Conservation (phyloP, 129 eudicot species). For the Flaveria robusta region DNA sequence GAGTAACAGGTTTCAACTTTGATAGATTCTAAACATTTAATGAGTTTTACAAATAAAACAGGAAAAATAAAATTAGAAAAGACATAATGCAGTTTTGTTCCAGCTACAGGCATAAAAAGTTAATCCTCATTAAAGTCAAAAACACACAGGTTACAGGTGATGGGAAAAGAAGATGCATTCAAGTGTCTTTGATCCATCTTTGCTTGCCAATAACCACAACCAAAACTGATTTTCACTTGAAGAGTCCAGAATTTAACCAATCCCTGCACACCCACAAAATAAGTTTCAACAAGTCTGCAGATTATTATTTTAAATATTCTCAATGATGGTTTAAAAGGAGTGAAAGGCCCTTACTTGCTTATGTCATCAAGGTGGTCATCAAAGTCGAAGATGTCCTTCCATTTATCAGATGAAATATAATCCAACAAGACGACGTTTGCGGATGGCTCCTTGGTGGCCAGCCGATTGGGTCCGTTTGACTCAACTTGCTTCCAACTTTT, state of each 20-base stretch:
- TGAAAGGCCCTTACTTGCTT: conserved; percentile 62
- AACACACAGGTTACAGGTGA: conserved; percentile 34
- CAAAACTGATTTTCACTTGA: conserved; percentile 45
- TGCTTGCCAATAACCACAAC: conserved; percentile 25
- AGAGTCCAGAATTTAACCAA: conserved; percentile 80
- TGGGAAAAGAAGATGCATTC: conserved; percentile 11
- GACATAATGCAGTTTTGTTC: conserved; percentile 20
- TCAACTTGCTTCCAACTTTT: conserved; percentile 74
- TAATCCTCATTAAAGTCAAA: conserved; percentile 34
- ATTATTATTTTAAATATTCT: background rate
- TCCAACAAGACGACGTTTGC: conserved; percentile 76
- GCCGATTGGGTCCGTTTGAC: conserved; percentile 53
- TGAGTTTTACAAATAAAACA: background rate
- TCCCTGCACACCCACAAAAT: conserved; percentile 52
- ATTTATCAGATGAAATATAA: conserved; percentile 65
- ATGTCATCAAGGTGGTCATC: conserved; percentile 97
- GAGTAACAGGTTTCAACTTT: background rate
- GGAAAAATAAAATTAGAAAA: background rate
- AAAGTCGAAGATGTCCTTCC: conserved; percentile 72
- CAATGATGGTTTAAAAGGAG: background rate
- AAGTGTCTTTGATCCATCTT: conserved; percentile 26
- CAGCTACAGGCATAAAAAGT: conserved; percentile 26
- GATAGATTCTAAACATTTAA: background rate
- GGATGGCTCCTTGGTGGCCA: conserved; percentile 74
- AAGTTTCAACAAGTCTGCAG: background rate